Conservation (phyloP, 2,329 filamentous ascomycete genomes). For the Xylaria sp. region DNA sequence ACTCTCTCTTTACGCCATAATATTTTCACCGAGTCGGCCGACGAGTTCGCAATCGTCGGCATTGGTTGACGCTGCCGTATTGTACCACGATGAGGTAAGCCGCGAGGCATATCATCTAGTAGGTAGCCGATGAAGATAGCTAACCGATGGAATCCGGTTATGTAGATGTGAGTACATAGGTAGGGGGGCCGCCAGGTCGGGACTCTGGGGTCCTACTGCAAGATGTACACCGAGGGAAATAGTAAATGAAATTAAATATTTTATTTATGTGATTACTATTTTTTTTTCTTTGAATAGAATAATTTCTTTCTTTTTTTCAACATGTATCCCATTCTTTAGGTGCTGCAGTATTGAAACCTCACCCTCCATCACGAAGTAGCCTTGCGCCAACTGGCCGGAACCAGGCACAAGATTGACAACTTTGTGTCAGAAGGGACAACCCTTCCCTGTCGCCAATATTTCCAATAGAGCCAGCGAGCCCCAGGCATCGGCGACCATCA, state of each 20-base stretch:
- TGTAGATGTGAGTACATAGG: constrained; percentile 7
- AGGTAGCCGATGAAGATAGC: background rate
- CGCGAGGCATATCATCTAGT: background rate
- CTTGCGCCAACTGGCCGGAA: constrained; percentile 30
- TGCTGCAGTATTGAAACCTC: constrained; percentile 10
- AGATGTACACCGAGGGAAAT: constrained; percentile 8
- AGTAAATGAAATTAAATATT: background rate
- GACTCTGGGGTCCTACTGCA: background rate
- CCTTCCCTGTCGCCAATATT: constrained; percentile 15
- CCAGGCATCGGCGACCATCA: constrained; percentile 16
- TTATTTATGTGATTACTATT: background rate
- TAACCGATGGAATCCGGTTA: constrained; percentile 1
- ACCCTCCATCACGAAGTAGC: constrained; percentile 22
- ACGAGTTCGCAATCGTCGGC: constrained; percentile 5
- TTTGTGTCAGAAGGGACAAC: constrained; percentile 29
- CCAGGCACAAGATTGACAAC: constrained; percentile 24
- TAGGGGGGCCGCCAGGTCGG: constrained; percentile 10
- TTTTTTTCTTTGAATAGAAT: background rate
- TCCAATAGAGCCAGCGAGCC: constrained; percentile 17
- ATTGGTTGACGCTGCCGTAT: constrained; percentile 16
- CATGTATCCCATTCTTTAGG: background rate
- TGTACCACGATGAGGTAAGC: constrained; percentile 4
- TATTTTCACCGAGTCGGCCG: constrained; percentile 10
- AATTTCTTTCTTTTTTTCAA: background rate
- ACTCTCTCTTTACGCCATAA: background rate